Base-by-base conservation (phyloP, 1,284 basidiomycete species). In the Austropuccinia psidii region DNA sequence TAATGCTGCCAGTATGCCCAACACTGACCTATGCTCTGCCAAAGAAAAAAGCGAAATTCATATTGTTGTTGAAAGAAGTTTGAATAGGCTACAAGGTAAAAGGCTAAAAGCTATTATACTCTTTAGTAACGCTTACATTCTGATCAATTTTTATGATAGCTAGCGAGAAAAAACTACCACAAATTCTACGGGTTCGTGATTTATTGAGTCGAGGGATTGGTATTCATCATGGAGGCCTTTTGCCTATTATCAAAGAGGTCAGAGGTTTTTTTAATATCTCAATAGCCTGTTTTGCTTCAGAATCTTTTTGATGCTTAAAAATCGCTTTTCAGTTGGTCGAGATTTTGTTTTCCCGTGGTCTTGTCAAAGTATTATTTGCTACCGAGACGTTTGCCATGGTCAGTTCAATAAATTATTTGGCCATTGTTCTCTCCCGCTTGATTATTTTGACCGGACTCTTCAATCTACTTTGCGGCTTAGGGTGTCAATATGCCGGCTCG, bases 311-410 rank as follows among this genome's bases (percentile, higher is more conserved):
- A 35, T 57, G 27, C 57, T 47, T 11, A 19, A 0, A 8, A 50
- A 19, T n/a, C 57, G 49, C 49, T 47, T 2, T 29, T 3, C 52
- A 94, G 90, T 87, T 96, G 9, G 95, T 98, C 19, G 95, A 99
- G 81, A 89, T 98, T 50, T 84, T 99, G 19, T 99, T 99, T 80
- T 90, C 93, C 9, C 87, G 93, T 41, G 96, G 96, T 27, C 84
- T 98, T 45, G 95, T 99, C 75, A 98, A 98, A 82, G 89, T 98
- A 19, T 83, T 99, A 11, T 99, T 98, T 79, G 96, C 96, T 0
- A 99, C 96, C 0, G 96, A 99, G 82, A 98, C 96, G 0, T 99
- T 99, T 80, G 96, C 96, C 0, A 98, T 99, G 96, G 92, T 92
- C 75, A 75, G 84, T 77, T 37, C 50, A 24, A 21, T 5, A 17